A percentile compares a stretch with the other conserved stretches of the same genome.
phyloP scores from a whole-genome alignment of 352 stramenopile species.

The Phytophthora capsici region DNA sequence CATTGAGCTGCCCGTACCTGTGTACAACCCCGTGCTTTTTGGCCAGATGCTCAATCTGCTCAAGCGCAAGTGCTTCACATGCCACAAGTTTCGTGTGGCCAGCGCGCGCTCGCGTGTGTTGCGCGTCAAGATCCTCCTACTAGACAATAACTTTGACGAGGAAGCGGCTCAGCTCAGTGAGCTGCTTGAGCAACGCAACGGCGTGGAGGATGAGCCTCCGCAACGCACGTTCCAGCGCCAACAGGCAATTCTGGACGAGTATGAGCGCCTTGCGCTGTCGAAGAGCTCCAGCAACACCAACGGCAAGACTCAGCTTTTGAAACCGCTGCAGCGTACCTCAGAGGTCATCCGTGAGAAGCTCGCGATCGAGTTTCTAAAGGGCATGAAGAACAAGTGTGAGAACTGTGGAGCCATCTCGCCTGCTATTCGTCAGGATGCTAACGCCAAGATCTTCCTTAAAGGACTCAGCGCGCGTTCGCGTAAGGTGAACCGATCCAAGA shows the following conservation, averaged over 20 bases:
- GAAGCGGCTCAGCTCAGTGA: constrained; percentile 80
- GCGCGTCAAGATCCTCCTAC: constrained; percentile 91
- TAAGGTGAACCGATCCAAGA: constrained; percentile 86
- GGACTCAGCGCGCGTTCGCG: constrained; percentile 78
- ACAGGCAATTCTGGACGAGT: constrained; percentile 90
- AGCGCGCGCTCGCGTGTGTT: constrained; percentile 80
- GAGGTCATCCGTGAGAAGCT: constrained; percentile 86
- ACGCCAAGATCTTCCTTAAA: constrained; percentile 98
- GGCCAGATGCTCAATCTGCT: constrained; percentile 94
- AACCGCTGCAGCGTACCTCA: constrained; percentile 61
- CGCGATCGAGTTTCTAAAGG: constrained; percentile 91
- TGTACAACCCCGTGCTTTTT: constrained; percentile 99
- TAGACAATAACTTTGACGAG: constrained; percentile 89
- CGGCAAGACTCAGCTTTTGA: constrained; percentile 38
- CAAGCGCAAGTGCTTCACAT: constrained; percentile 98
- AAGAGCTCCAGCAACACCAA: constrained; percentile 35
- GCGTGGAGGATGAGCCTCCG: constrained; percentile 81
- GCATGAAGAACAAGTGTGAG: constrained; percentile 94
- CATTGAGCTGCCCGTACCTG: constrained; percentile 98
- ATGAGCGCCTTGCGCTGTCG: constrained; percentile 86
- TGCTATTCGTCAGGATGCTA: constrained; percentile 96
- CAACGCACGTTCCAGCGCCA: constrained; percentile 79
- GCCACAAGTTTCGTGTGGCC: constrained; percentile 95
- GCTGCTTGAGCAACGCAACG: constrained; percentile 87
- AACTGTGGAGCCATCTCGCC: constrained; percentile 97